Conservation (phyloP, 75 land plant genomes). For the Adiantum capillusveneris region DNA sequence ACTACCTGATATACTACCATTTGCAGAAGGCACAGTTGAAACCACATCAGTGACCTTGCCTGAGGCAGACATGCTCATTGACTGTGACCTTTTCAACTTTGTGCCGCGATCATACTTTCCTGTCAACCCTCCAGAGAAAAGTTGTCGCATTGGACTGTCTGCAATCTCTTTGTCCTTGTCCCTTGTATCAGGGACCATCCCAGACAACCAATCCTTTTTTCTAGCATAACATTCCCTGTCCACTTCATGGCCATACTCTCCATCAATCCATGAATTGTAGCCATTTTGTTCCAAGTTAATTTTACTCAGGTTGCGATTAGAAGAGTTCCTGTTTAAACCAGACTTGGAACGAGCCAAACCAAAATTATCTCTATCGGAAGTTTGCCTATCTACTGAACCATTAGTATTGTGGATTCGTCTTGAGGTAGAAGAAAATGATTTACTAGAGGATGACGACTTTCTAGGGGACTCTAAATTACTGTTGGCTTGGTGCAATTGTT, state of each 20-base stretch:
- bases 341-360: too few relatives aligned
- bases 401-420: too few relatives aligned
- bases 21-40: conserved; percentile 18
- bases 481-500: too few relatives aligned
- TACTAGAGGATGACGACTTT: too few relatives aligned
- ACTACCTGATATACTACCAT: conserved; percentile 24
- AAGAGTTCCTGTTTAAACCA: too few relatives aligned
- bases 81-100: conserved; percentile 41
- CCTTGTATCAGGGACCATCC: background rate
- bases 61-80: conserved; percentile 38
- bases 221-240: background rate
- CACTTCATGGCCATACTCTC: background rate
- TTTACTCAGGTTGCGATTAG: too few relatives aligned
- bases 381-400: too few relatives aligned
- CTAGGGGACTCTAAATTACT: too few relatives aligned
- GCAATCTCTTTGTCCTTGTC: background rate
- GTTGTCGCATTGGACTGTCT: conserved; percentile 1
- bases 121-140: conserved; percentile 1
- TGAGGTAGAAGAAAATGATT: too few relatives aligned
- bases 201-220: background rate
- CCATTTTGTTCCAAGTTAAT: conserved; percentile 12
- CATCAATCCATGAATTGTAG: conserved; percentile 17
- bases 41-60: conserved; percentile 31
- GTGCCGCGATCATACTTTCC: conserved; percentile 36
- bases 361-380: too few relatives aligned